Base-by-base conservation (phyloP, 2,329 filamentous ascomycete genomes). In the Aspergillus tubingensis region DNA sequence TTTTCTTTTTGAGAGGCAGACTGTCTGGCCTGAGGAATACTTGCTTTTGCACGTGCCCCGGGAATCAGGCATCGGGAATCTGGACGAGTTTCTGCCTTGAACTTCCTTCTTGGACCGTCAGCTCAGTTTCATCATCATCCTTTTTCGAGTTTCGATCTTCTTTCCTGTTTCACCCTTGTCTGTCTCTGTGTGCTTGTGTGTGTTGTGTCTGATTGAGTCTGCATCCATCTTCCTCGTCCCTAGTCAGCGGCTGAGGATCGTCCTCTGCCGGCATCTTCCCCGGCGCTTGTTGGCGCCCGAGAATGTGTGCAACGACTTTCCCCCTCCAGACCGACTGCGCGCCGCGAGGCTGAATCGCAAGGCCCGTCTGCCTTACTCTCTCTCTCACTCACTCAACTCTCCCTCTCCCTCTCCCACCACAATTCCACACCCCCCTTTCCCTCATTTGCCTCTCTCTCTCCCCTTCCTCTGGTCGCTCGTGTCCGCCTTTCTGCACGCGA, bases 331-430 rank as follows among this genome's bases (percentile, higher is more conserved):
- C 54, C 49, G 27, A 49, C 50, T 36, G 38, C 38, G 55, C 59
- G 59, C 59, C 61, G 60, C 67, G 58, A 69, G 66, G 66, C 67
- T 67, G 66, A 68, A 62, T 68, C 61, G 64, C 67, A 56, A 51
- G 23, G 17, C 38, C 54, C 54, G 27, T 41, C 21, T 27, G 25
- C 25, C 25, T 27, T 27, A 27, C 25, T 27, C 17, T 62, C 27
- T 55, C 23, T 36, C 41, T 30, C 30, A 13, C 30, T 32, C 30
- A 32, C 30, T 32, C 30, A 54, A 49, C 36, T 21, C 32, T 57
- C 32, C 19, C 19, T 61, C 23, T 54, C 27, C 39, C 51, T 44
- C 25, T 36, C 38, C 21, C 21, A 36, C 30, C 25, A 7, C 30
- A 48, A 30, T 7, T 8, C 7, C 54, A 23, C 13, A 21, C 51